These are phyloP conservation scores for Fraxinus excelsior DNA, from an alignment of 257 asterid genomes.

Conservation along the genomic window DNA sequence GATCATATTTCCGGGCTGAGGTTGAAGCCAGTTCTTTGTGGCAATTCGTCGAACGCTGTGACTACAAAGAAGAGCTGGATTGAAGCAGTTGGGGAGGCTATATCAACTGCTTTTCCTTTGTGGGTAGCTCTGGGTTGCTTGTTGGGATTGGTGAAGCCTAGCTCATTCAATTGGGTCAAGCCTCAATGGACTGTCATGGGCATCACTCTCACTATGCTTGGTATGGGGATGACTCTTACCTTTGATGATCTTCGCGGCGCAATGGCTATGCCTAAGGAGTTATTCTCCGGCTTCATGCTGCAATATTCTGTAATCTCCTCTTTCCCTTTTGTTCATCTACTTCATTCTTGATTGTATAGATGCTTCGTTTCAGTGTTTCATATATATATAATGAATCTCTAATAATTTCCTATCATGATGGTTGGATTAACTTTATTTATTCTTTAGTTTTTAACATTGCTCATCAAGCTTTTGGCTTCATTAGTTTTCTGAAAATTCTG, in stretches of 20 bases:
- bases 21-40: slow-evolving; percentile 35
- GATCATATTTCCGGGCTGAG: slow-evolving; percentile 11
- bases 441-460: background rate
- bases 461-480: background rate
- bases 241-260: slow-evolving; percentile 88
- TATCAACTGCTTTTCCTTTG: slow-evolving; percentile 74
- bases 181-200: slow-evolving; percentile 86
- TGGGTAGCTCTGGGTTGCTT: slow-evolving; percentile 94
- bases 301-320: slow-evolving; percentile 66
- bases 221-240: slow-evolving; percentile 93
- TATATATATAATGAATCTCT: background rate
- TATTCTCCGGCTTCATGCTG: slow-evolving; percentile 63
- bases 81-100: slow-evolving; percentile 58
- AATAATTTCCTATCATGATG: background rate
- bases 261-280: slow-evolving; percentile 84
- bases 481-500: background rate
- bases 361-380: background rate
- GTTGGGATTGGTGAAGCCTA: slow-evolving; percentile 64
- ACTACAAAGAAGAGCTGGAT: slow-evolving; percentile 51
- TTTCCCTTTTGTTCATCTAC: background rate
- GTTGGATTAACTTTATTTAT: background rate
- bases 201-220: slow-evolving; percentile 86
- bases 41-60: slow-evolving; percentile 51
- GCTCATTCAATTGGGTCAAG: slow-evolving; percentile 70
- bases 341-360: background rate